Conservation (phyloP, 495 filamentous ascomycete genomes). For the Penicillium goetzii region DNA sequence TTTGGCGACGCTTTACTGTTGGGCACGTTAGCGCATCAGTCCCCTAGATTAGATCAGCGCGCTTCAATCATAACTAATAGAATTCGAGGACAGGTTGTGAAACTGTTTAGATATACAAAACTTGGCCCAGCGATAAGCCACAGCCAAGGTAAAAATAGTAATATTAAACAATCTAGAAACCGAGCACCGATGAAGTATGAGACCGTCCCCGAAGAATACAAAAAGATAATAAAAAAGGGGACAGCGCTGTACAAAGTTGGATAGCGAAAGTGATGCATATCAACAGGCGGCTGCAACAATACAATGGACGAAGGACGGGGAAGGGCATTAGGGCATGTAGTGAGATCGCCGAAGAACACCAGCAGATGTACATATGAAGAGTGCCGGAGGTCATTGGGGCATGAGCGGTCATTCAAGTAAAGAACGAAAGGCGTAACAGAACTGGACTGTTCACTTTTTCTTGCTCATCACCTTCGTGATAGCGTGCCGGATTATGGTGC, state of each 20-base stretch:
- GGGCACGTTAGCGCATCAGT: background rate
- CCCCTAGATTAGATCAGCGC: background rate
- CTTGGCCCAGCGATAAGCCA: slow-evolving; percentile 15
- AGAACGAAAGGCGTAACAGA: slow-evolving; percentile 10
- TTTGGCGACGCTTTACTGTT: background rate
- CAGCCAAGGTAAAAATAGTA: slow-evolving; percentile 30
- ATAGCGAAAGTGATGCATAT: slow-evolving; percentile 35
- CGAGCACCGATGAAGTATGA: slow-evolving; percentile 28
- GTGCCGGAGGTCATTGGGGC: slow-evolving; percentile 29
- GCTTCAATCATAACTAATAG: background rate
- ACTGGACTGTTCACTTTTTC: slow-evolving; percentile 41
- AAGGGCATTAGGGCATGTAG: slow-evolving; percentile 34
- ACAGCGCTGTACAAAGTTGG: slow-evolving; percentile 29
- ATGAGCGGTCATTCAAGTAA: slow-evolving; percentile 29
- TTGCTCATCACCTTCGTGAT: slow-evolving; percentile 83
- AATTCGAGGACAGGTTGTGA: background rate
- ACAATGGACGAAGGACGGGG: slow-evolving; percentile 21
- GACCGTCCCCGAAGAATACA: slow-evolving; percentile 20
- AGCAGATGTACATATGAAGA: slow-evolving; percentile 4
- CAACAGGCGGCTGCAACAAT: slow-evolving; percentile 32
- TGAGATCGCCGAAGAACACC: slow-evolving; percentile 11
- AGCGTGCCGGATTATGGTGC: slow-evolving; percentile 83
- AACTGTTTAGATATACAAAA: slow-evolving; percentile 8
- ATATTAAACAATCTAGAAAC: slow-evolving; percentile 39
- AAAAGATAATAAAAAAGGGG: slow-evolving; percentile 10